Conservation (phyloP, 2,329 filamentous ascomycete species). For the Dactylonectria estremocensis region DNA sequence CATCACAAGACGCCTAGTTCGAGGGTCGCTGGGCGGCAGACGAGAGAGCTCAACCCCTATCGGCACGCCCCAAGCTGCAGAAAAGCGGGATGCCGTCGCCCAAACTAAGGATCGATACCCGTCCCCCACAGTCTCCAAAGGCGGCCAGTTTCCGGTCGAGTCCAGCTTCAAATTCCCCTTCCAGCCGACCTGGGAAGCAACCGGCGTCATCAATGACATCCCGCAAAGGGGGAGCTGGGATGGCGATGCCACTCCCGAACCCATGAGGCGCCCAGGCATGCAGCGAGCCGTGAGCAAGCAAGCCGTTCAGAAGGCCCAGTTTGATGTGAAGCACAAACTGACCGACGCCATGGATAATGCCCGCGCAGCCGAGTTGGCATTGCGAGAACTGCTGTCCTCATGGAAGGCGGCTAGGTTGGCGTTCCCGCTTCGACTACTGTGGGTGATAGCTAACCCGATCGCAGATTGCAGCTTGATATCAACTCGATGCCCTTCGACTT, state of each 20-base stretch:
- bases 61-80: conserved; percentile 62
- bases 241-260: conserved; percentile 54
- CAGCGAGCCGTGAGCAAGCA: conserved; percentile 66
- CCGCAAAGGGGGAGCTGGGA: conserved; percentile 59
- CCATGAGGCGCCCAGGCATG: conserved; percentile 53
- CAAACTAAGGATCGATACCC: conserved; percentile 57
- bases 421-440: neutral
- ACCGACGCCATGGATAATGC: conserved; percentile 84
- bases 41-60: conserved; percentile 72
- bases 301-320: conserved; percentile 70
- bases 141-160: conserved; percentile 60
- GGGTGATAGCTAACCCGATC: conserved; percentile 32
- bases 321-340: conserved; percentile 75
- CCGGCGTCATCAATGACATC: conserved; percentile 84
- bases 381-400: conserved; percentile 86
- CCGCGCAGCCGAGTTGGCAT: conserved; percentile 85
- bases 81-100: conserved; percentile 57
- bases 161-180: conserved; percentile 64
- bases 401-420: conserved; percentile 86
- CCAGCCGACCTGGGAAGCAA: conserved; percentile 80
- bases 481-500: conserved; percentile 79
- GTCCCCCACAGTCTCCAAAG: conserved; percentile 59
- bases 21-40: conserved; percentile 73
- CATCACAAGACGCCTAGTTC: conserved; percentile 89
- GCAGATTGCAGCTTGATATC: conserved; percentile 69